A percentile compares a stretch with the other conserved stretches of the same genome.
Conservation (phyloP, 768 basidiomycete species). For the Podaxis sp. region DNA sequence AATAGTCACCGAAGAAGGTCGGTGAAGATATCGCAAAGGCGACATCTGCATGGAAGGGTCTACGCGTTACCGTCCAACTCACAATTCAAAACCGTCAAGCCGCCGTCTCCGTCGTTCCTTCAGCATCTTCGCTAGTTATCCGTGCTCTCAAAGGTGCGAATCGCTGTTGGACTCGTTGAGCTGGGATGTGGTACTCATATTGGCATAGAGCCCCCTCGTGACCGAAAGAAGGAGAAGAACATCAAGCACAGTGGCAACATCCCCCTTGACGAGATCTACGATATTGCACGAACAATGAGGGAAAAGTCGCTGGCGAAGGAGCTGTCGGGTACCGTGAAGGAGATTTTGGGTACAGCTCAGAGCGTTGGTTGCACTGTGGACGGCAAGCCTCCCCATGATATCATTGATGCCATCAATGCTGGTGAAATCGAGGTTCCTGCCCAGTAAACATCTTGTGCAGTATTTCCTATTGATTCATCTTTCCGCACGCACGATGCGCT, state of each 20-base stretch:
- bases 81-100: slow-evolving; percentile 99
- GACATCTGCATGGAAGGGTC: slow-evolving; percentile 97
- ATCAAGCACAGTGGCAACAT: slow-evolving; percentile 98
- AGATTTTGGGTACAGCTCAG: slow-evolving; percentile 98
- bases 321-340: slow-evolving; percentile 87
- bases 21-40: slow-evolving; percentile 99
- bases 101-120: slow-evolving; percentile 92
- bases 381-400: slow-evolving; percentile 88
- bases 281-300: slow-evolving; percentile 96
- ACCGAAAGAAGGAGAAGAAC: slow-evolving; percentile 99
- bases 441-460: slow-evolving; percentile 54
- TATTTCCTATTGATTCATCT: slow-evolving; percentile 23
- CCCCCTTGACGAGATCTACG: slow-evolving; percentile 87
- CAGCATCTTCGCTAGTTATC: slow-evolving; percentile 97
- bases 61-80: slow-evolving; percentile 97
- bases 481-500: slow-evolving; percentile 10
- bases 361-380: slow-evolving; percentile 96
- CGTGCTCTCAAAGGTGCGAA: slow-evolving; percentile 92
- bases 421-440: slow-evolving; percentile 86
- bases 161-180: neutral
- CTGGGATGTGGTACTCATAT: neutral
- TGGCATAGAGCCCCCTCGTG: slow-evolving; percentile 88
- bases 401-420: slow-evolving; percentile 85
- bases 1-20: slow-evolving; percentile 98
- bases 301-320: slow-evolving; percentile 92